phyloP scores from a whole-genome alignment of 495 filamentous ascomycete species.

The Cercophora scortea region DNA sequence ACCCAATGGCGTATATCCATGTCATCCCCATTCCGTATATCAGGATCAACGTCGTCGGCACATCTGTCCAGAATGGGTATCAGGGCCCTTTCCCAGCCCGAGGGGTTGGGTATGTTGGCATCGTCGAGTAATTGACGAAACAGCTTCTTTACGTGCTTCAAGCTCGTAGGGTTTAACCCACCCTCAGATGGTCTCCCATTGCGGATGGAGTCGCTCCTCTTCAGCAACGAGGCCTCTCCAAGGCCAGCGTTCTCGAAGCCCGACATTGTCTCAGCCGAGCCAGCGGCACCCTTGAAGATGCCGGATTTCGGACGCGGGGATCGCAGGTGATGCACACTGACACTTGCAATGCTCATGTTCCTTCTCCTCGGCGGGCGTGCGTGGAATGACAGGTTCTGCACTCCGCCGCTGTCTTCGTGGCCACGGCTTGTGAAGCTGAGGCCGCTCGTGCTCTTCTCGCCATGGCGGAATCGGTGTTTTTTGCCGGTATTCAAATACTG shows the following conservation, averaged over 20 bases:
- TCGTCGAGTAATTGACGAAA: conserved; percentile 77
- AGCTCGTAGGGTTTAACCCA: conserved; percentile 77
- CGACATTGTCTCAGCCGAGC: conserved; percentile 34
- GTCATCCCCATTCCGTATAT: conserved; percentile 80
- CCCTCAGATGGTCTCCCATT: conserved; percentile 64
- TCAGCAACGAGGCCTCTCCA: conserved; percentile 50
- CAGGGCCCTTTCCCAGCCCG: conserved; percentile 84
- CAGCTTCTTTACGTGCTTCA: conserved; percentile 80
- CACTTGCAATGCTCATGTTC: conserved; percentile 70
- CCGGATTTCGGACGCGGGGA: conserved; percentile 56
- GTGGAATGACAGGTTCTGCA: conserved; percentile 42
- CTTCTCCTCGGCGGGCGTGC: conserved; percentile 55
- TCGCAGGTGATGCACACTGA: conserved; percentile 52
- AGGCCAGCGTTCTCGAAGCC: conserved; percentile 21
- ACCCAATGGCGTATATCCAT: conserved; percentile 99
- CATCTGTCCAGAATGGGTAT: conserved; percentile 87
- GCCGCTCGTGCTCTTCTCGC: conserved; percentile 60
- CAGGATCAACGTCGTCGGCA: conserved; percentile 89
- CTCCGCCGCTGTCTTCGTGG: conserved; percentile 27
- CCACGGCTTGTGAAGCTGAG: conserved; percentile 53
- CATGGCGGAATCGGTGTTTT: conserved; percentile 63
- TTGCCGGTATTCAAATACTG: conserved; percentile 55
- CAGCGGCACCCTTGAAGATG: conserved; percentile 30
- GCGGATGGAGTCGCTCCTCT: conserved; percentile 77
- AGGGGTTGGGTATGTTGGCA: conserved; percentile 57